Evolutionary conservation across 208 protist species (phyloP).

Genomic region (Trypanosoma brucei): DNA sequence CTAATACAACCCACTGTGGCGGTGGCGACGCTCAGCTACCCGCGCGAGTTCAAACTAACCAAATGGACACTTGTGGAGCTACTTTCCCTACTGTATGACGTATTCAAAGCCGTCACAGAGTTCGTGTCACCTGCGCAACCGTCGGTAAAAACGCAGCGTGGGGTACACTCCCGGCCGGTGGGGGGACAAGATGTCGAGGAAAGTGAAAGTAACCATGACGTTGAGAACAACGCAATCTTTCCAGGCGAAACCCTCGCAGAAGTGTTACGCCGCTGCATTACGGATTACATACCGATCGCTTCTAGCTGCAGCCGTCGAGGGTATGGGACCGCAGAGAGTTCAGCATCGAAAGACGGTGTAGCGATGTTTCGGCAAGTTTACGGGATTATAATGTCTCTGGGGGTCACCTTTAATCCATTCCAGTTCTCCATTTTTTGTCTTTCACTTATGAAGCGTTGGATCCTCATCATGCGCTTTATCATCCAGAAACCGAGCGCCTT

Average conservation of each 20-base stretch:
- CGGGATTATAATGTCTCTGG: constrained; percentile 65
- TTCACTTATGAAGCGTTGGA: constrained; percentile 62
- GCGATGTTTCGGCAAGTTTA: constrained; percentile 63
- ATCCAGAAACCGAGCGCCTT: constrained; percentile 53
- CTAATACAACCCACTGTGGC: constrained; percentile 17
- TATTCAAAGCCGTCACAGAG: constrained; percentile 30
- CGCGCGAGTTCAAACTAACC: constrained; percentile 58
- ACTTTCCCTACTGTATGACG: constrained; percentile 43
- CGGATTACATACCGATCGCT: constrained; percentile 4
- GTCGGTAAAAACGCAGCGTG: too few relatives aligned
- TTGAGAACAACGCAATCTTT: not conserved
- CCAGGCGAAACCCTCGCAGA: constrained; percentile 13
- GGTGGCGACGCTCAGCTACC: constrained; percentile 32
- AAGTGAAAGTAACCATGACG: constrained; percentile 5
- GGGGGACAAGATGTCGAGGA: not conserved
- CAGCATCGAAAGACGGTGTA: constrained; percentile 8
- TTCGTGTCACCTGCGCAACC: constrained; percentile 7
- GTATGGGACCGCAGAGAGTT: not conserved
- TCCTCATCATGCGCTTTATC: constrained; percentile 69
- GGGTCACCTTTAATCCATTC: constrained; percentile 86
- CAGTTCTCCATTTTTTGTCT: constrained; percentile 61
- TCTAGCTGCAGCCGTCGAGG: not conserved
- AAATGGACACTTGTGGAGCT: constrained; percentile 48
- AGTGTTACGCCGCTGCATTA: constrained; percentile 13
- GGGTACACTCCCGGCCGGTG: too few relatives aligned